Percentiles rank a stretch among this genome's conserved stretches.
Evolutionary conservation across 345 rosid genomes (phyloP).

Genomic region (Salix koriyanagi): DNA sequence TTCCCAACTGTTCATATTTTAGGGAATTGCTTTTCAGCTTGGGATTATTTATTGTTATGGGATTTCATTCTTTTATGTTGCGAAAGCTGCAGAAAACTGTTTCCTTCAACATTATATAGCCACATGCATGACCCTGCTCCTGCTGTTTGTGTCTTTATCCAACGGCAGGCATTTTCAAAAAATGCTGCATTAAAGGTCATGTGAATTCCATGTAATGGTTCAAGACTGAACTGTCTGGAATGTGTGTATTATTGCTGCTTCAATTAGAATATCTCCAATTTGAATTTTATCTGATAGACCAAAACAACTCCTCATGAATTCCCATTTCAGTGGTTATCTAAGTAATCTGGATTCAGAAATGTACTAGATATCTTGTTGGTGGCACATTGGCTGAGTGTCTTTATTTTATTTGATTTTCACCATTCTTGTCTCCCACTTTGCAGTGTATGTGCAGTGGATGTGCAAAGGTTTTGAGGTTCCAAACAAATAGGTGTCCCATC

Average conservation of each 20-base stretch:
- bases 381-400: not conserved
- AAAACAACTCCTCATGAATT: not conserved
- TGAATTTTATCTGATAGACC: not conserved
- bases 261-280: not conserved
- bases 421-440: constrained; percentile 7
- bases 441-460: constrained; percentile 99
- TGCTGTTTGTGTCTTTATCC: not conserved
- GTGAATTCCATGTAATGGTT: not conserved
- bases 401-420: not conserved
- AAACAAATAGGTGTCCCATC: constrained; percentile 83
- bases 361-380: not conserved
- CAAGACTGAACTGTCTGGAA: not conserved
- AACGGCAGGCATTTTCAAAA: not conserved
- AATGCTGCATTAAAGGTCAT: not conserved
- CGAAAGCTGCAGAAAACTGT: not conserved
- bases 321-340: not conserved
- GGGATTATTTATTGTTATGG: not conserved
- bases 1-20: not conserved
- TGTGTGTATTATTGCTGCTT: not conserved
- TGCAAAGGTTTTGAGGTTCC: constrained; percentile 87
- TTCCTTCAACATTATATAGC: not conserved
- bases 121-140: not conserved
- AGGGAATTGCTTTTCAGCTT: not conserved
- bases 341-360: not conserved
- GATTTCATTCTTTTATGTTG: not conserved